Base-by-base conservation (phyloP, 805 yeast species). In the Kluyveromyces starmeri region DNA sequence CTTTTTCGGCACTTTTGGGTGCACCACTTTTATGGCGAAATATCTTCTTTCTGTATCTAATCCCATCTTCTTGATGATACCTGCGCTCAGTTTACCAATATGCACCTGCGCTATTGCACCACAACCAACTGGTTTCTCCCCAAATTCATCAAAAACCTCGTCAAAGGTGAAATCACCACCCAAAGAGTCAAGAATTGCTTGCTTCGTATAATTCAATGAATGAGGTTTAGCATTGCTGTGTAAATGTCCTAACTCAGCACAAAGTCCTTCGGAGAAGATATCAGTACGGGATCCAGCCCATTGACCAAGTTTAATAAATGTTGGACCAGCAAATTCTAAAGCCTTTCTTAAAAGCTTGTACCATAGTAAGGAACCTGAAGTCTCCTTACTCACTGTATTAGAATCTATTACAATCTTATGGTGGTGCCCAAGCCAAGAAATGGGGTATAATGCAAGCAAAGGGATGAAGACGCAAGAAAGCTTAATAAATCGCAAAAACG, bases 261-360 rank as follows among this genome's bases (percentile, higher is more conserved):
- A 89, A 57, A 89, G 60, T 26, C 71, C 83, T 30, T 61, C 64
- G 3, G 95, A 80, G 60, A 92, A 89, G 21, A 92, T 80, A 59
- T 92, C 99, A 0, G 94, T 83, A 57, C 99, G 72, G 8, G 95
- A 82, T 2, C 96, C 96, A 0, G 98, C 98, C 99, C 99, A 92
- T 62, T 92, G 99, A 3, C 97, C 98, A 38, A 92, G 69, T 57
- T 84, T 82, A 37, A 82, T 77, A 53, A 82, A 92, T 3, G 95
- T 80, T 3, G 97, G 95, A 1, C 98, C 98, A 0, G 95, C 96
- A 12, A 64, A 42, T 56, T 89, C 95, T 38, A 92, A 73, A 1
- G 80, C 62, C 53, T 70, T 57, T 32, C 84, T 67, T 14, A 89
- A 59, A 30, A 75, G 58, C 35, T 59, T 58, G 57, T 71, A 88